Conservation (phyloP, 257 asterid genomes). For the Ophiorrhiza pumila region DNA sequence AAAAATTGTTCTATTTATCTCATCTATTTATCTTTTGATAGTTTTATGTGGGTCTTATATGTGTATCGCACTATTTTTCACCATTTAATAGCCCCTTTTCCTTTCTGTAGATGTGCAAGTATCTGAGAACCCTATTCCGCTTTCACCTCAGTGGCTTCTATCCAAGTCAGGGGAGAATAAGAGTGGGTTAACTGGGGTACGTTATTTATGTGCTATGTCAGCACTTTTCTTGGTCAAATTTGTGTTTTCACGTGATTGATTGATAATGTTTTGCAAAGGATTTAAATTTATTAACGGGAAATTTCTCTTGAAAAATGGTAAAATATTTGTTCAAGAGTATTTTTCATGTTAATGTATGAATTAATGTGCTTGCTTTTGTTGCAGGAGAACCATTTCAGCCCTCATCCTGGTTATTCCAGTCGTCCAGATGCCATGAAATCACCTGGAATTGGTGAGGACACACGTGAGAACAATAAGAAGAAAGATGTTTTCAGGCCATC, state of each 20-base stretch:
- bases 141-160: constrained; percentile 96
- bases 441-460: constrained; percentile 50
- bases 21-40: not conserved
- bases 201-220: constrained; percentile 22
- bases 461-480: constrained; percentile 55
- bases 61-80: not conserved
- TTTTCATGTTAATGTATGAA: not conserved
- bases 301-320: not conserved
- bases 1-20: not conserved
- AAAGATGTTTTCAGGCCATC: constrained; percentile 97
- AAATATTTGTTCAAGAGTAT: not conserved
- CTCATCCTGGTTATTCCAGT: constrained; percentile 38
- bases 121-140: constrained; percentile 71
- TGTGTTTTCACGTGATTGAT: constrained; percentile 1
- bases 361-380: constrained; percentile 10
- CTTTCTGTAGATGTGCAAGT: constrained; percentile 59
- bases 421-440: constrained; percentile 45
- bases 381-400: constrained; percentile 59
- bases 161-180: constrained; percentile 81
- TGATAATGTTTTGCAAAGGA: not conserved
- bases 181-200: constrained; percentile 68
- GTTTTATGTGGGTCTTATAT: not conserved
- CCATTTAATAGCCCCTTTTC: constrained; percentile 9
- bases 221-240: not conserved
- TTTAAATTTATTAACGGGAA: not conserved